phyloP scores from a whole-genome alignment of 2,329 filamentous ascomycete genomes.

The Aspergillus sp. region DNA sequence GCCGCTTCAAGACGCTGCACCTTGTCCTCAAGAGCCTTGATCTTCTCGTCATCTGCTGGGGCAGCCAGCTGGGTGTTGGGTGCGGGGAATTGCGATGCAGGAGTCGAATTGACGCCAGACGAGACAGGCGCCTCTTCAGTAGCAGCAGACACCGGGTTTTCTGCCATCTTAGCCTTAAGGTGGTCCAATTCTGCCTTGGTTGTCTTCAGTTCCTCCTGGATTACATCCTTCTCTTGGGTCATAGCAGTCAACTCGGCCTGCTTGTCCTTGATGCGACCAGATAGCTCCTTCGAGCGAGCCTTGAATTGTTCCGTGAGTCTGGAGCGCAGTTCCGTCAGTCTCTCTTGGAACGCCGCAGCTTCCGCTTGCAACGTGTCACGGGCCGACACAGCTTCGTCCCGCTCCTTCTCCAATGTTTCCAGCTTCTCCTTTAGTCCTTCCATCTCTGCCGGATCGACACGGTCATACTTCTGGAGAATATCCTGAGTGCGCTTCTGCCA shows the following conservation, averaged over 20 bases:
- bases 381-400: conserved; percentile 60
- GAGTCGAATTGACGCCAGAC: conserved; percentile 37
- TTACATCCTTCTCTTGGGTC: conserved; percentile 62
- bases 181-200: conserved; percentile 57
- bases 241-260: conserved; percentile 47
- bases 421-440: conserved; percentile 83
- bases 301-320: conserved; percentile 52
- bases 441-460: conserved; percentile 88
- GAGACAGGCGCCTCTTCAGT: conserved; percentile 50
- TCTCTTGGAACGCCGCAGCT: conserved; percentile 48
- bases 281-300: conserved; percentile 61
- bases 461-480: conserved; percentile 93
- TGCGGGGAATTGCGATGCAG: conserved; percentile 30
- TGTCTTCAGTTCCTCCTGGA: conserved; percentile 66
- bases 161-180: conserved; percentile 53
- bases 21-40: conserved; percentile 60
- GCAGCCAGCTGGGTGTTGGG: conserved; percentile 21
- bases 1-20: conserved; percentile 53
- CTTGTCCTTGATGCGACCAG: conserved; percentile 57
- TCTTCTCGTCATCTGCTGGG: conserved; percentile 52
- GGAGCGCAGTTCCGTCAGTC: conserved; percentile 48
- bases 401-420: conserved; percentile 62
- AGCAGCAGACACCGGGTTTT: conserved; percentile 27
- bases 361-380: conserved; percentile 52
- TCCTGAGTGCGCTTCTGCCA: conserved; percentile 96